phyloP scores from a whole-genome alignment of 2,329 filamentous ascomycete species.

The Samsoniella hepiali region DNA sequence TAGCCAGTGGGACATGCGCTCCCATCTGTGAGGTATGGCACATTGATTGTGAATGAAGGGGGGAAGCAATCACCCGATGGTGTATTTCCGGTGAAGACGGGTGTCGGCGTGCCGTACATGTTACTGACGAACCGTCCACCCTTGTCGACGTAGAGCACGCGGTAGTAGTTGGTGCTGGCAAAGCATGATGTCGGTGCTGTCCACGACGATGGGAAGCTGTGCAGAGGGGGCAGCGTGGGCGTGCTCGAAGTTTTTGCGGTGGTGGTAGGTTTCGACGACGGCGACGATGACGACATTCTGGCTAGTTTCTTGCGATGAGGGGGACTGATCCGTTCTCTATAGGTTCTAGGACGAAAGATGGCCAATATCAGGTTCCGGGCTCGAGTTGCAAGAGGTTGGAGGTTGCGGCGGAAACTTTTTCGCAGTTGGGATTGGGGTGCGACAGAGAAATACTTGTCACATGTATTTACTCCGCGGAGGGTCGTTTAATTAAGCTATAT shows the following conservation, averaged over 20 bases:
- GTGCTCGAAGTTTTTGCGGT: neutral
- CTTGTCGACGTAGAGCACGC: slow-evolving; percentile 3
- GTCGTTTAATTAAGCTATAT: neutral
- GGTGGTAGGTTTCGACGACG: neutral
- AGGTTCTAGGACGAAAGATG: neutral
- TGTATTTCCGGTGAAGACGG: slow-evolving; percentile 17
- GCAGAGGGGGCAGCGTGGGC: neutral
- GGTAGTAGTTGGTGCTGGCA: slow-evolving; percentile 17
- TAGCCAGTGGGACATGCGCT: slow-evolving; percentile 18
- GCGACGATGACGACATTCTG: neutral
- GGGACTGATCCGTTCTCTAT: neutral
- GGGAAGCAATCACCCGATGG: slow-evolving; percentile 19
- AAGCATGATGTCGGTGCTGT: slow-evolving; percentile 20
- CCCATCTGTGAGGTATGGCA: slow-evolving; percentile 18
- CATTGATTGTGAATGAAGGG: slow-evolving; percentile 15
- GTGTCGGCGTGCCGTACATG: slow-evolving; percentile 21
- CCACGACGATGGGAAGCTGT: slow-evolving; percentile 19
- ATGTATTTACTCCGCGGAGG: neutral
- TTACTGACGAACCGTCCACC: slow-evolving; percentile 12
- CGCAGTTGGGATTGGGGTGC: neutral
- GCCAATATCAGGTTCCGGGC: neutral
- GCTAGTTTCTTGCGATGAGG: neutral
- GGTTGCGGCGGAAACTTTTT: neutral
- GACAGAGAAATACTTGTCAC: neutral
- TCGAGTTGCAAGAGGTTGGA: neutral